Evolutionary conservation across 495 filamentous ascomycete species (phyloP).

Genomic region (Parathielavia hyrcaniae): DNA sequence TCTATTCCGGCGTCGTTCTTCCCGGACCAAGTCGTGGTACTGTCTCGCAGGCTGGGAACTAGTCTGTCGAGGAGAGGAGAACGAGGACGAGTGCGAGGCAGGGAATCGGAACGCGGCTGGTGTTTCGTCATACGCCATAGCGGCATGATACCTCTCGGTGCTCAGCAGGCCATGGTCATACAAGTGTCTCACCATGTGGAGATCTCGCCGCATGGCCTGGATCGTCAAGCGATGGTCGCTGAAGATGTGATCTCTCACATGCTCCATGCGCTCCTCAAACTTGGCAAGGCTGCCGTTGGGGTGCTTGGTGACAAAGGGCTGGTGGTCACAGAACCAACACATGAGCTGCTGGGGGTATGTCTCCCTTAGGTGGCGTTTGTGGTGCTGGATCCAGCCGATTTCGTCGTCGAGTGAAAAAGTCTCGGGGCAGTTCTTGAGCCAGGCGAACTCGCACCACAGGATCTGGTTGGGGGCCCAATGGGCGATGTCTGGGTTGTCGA

Average conservation of each 20-base stretch:
- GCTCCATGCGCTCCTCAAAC: conserved; percentile 40
- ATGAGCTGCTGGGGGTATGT: conserved; percentile 31
- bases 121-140: conserved; percentile 24
- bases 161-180: conserved; percentile 17
- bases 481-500: not conserved
- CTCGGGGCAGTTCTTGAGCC: conserved; percentile 23
- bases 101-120: conserved; percentile 15
- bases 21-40: not conserved
- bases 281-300: conserved; percentile 14
- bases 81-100: not conserved
- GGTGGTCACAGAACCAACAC: conserved; percentile 47
- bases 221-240: conserved; percentile 16
- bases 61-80: not conserved
- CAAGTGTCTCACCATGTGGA: conserved; percentile 34
- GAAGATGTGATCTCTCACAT: conserved; percentile 39
- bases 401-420: conserved; percentile 34
- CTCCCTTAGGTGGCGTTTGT: conserved; percentile 29
- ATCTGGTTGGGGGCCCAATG: not conserved
- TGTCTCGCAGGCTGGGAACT: not conserved
- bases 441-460: conserved; percentile 41
- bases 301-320: conserved; percentile 18
- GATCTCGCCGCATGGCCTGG: conserved; percentile 38
- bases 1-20: not conserved
- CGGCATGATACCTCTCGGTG: conserved; percentile 4
- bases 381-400: conserved; percentile 43